These are phyloP conservation scores for Trifolium repens DNA, from an alignment of 306 rosid genomes.

Conservation along the genomic window DNA sequence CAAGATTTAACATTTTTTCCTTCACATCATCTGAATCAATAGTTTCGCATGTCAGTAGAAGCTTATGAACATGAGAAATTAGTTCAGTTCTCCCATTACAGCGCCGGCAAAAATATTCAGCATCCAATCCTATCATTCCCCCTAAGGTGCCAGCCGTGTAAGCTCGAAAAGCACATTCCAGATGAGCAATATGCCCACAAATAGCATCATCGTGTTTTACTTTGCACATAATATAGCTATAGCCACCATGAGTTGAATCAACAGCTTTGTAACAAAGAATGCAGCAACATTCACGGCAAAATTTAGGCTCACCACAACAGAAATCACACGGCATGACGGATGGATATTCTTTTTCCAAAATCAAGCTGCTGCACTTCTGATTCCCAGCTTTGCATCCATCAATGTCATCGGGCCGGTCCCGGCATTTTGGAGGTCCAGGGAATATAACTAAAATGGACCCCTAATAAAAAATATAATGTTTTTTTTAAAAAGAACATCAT, in stretches of 20 bases:
- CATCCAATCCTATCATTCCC: slow-evolving; percentile 78
- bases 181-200: slow-evolving; percentile 77
- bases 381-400: slow-evolving; percentile 70
- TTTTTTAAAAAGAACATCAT: too few relatives aligned
- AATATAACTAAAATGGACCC: too few relatives aligned
- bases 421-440: too few relatives aligned
- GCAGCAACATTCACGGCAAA: slow-evolving; percentile 83
- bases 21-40: slow-evolving; percentile 55
- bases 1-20: slow-evolving; percentile 51
- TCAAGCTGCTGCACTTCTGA: slow-evolving; percentile 52
- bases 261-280: slow-evolving; percentile 68
- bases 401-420: background rate
- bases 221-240: slow-evolving; percentile 67
- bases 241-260: slow-evolving; percentile 55
- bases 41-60: slow-evolving; percentile 55
- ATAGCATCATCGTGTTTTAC: slow-evolving; percentile 48
- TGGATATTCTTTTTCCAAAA: slow-evolving; percentile 41
- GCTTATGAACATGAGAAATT: slow-evolving; percentile 57
- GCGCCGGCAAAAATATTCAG: slow-evolving; percentile 74
- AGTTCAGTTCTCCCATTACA: slow-evolving; percentile 76
- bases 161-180: slow-evolving; percentile 68
- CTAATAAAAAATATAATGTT: too few relatives aligned
- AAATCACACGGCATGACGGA: slow-evolving; percentile 62
- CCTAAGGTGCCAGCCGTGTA: slow-evolving; percentile 77
- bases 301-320: slow-evolving; percentile 70